Evolutionary conservation across 352 stramenopile genomes (phyloP).

Genomic region (Globisporangium acanthophoron): DNA sequence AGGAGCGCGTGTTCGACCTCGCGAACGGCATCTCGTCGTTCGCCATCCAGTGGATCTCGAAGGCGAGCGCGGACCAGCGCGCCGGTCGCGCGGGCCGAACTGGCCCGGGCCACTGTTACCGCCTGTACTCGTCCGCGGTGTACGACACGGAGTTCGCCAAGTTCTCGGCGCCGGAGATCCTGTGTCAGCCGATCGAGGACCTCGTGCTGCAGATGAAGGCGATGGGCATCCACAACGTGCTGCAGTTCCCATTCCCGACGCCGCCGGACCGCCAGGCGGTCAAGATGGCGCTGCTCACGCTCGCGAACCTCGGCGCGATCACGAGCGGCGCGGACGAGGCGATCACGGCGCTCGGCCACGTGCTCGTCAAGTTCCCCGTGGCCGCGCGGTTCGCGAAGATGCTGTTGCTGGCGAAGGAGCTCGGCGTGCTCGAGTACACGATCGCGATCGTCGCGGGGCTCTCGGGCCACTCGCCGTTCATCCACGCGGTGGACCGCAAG

Average conservation of each 20-base stretch:
- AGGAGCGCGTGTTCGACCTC: conserved; percentile 95
- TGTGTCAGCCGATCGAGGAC: conserved; percentile 92
- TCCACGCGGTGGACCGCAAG: conserved; percentile 49
- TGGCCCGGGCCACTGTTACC: conserved; percentile 97
- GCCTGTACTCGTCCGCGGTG: conserved; percentile 95
- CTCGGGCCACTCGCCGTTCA: conserved; percentile 72
- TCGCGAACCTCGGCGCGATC: conserved; percentile 77
- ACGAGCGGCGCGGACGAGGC: conserved; percentile 45
- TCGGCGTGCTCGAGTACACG: conserved; percentile 69
- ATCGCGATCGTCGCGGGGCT: conserved; percentile 77
- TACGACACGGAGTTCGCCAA: conserved; percentile 94
- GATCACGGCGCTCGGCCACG: conserved; percentile 77
- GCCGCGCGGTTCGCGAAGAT: conserved; percentile 88
- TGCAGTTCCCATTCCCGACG: conserved; percentile 95
- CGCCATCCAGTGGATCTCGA: conserved; percentile 89
- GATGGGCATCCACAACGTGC: conserved; percentile 95
- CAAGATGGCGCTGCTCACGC: conserved; percentile 75
- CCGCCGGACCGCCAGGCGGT: conserved; percentile 87
- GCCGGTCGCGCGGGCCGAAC: conserved; percentile 94
- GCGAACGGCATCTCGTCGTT: conserved; percentile 91
- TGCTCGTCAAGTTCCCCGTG: conserved; percentile 85
- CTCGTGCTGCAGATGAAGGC: conserved; percentile 97
- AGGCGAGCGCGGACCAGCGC: conserved; percentile 83
- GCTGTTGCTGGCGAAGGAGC: conserved; percentile 74
- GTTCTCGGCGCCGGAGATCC: conserved; percentile 88